These are phyloP conservation scores for Tetradesmus obliquus DNA, from an alignment of 139 green algal species.

Conservation along the genomic window DNA sequence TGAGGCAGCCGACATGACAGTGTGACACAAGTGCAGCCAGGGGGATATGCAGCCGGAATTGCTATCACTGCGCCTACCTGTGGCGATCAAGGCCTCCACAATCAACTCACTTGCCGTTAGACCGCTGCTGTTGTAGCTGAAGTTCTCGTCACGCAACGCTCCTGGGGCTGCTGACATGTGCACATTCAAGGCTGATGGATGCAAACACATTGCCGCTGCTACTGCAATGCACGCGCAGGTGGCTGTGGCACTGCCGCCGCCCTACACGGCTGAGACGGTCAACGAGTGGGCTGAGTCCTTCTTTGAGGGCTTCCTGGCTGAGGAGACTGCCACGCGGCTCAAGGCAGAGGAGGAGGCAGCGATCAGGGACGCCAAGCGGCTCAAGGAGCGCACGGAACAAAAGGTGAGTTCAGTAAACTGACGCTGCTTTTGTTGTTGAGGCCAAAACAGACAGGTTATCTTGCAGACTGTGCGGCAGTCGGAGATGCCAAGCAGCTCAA, in stretches of 20 bases:
- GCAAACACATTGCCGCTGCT: neutral
- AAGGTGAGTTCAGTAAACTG: conserved; percentile 42
- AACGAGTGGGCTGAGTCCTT: conserved; percentile 56
- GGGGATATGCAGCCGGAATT: too few species aligned
- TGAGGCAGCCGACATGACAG: neutral
- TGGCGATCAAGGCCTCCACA: too few species aligned
- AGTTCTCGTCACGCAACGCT: too few species aligned
- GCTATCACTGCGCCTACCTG: too few species aligned
- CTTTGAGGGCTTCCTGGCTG: conserved; percentile 64
- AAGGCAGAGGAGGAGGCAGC: conserved; percentile 39
- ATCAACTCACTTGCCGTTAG: too few species aligned
- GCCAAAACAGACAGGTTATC: neutral
- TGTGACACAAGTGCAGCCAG: too few species aligned
- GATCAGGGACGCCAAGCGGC: conserved; percentile 13
- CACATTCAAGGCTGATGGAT: too few species aligned
- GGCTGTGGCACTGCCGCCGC: conserved; percentile 7
- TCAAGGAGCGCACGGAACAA: conserved; percentile 50
- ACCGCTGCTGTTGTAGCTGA: too few species aligned
- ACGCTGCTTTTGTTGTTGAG: neutral
- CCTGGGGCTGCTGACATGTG: too few species aligned
- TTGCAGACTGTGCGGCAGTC: too few species aligned
- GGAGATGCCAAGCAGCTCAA: too few species aligned
- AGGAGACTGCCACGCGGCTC: conserved; percentile 45
- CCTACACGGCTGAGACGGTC: neutral
- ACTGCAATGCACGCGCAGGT: neutral